Evolutionary conservation across 306 rosid genomes (phyloP), one percentile per base, ranked within the genome.

Genomic region (Rosa rugosa): DNA sequence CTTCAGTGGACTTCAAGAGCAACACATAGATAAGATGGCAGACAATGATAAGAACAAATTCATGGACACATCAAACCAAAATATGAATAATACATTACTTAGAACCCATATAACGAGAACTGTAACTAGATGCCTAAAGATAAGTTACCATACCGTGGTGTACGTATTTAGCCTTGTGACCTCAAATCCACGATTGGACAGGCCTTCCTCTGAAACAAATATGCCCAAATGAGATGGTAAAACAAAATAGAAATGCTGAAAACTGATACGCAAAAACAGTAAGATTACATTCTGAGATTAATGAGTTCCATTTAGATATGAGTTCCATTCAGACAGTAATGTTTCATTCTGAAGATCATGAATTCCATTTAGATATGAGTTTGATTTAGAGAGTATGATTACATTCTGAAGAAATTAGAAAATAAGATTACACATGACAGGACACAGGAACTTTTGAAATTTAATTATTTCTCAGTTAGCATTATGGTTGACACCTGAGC

Each of bases 121-220:
- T 68, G 47, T 42, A 53, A 13, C 25, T n/a, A 63, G 40, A 44
- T 44, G 46, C 46, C 46, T 44, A 57, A 77, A 49, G 71, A 51
- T 73, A 80, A 84, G 42, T 83, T 42, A 72, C 56, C 83, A 79
- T 88, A 96, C 99, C 87, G 99, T 96, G 62, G 98, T 83, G 83
- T 96, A 96, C 49, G 99, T 93, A 82, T 93, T 93, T 83, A 96
- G 83, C 90, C 99, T 88, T 6, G 79, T 93, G 83, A 96, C 97
- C 80, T 90, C 89, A 84, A 96, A 96, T 77, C 98, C 99, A 77
- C 98, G 98, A 67, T 75, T 88, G 73, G 93, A 86, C 70, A 96
- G 91, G 73, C 93, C 91, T 80, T 89, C 97, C 91, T 93, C 99
- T 96, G 91, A 59, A 86, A 84, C 11, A 79, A 59, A 75, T 31